Base-by-base conservation (phyloP, 805 yeast genomes). In the Candida nonsorbophila region DNA sequence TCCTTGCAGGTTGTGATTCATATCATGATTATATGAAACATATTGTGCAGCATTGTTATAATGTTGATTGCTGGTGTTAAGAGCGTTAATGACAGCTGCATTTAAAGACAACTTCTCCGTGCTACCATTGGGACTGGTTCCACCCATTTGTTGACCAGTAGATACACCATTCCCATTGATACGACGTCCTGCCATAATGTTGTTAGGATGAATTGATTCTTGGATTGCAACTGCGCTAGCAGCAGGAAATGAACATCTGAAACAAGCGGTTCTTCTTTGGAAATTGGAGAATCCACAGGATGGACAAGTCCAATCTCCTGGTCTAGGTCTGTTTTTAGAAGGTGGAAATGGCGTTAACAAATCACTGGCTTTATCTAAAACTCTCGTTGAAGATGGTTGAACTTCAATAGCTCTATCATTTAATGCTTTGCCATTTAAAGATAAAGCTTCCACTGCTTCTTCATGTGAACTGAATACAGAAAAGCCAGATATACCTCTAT, bases 251-350 rank as follows among this genome's bases (percentile, higher is more conserved):
- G 90, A 80, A 52, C 97, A 88, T 39, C 96, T 69, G 67, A 88
- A 86, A 56, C 97, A 88, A 2, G 94, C 94, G 3, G 94, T 83
- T 55, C 97, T 72, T 47, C 96, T 74, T 58, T 88, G 97, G 59
- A 88, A 88, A 55, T 88, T 88, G 14, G 94, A 84, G 48, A 88
- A 88, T 1, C 96, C 95, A 66, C 97, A 88, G 5, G 88, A 79
- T 15, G 95, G 95, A 55, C 97, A 88, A n/a, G 84, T 84, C 97
- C 97, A 88, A 53, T 88, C 97, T 13, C 97, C 97, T 0, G 97
- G 97, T 49, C 97, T 69, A 14, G 95, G 95, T 45, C 92, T 70
- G 55, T 88, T 87, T 37, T 74, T 74, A 42, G 85, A 82, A 17
- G 81, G 77, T 10, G 96, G 95, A 58, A 88, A 88, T 3, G 94